Conservation (phyloP, 495 filamentous ascomycete species). For the Trichoderma parareesei region DNA sequence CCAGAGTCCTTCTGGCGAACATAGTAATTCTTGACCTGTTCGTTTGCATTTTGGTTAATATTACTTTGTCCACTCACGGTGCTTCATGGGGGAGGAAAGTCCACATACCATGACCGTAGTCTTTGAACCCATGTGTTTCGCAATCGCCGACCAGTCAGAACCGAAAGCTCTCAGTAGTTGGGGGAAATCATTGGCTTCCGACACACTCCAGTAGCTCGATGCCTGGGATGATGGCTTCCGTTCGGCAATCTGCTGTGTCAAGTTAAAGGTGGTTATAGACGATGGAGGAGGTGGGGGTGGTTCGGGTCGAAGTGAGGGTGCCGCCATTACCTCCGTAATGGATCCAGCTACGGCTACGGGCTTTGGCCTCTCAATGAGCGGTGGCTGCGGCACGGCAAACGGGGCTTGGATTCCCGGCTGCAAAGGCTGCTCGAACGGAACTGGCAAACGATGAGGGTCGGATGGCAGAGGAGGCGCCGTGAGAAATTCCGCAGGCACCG, state of each 20-base stretch:
- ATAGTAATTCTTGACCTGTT: constrained; percentile 87
- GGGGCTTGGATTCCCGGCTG: constrained; percentile 31
- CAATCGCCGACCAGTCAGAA: constrained; percentile 79
- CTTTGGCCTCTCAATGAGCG: constrained; percentile 25
- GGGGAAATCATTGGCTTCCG: constrained; percentile 78
- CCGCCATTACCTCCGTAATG: constrained; percentile 42
- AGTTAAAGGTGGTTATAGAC: constrained; percentile 31
- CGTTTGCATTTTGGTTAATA: constrained; percentile 20
- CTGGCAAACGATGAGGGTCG: constrained; percentile 1
- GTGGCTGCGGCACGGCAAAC: constrained; percentile 24
- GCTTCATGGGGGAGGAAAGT: constrained; percentile 2
- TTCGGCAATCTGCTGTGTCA: constrained; percentile 31
- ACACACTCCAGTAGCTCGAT: constrained; percentile 97
- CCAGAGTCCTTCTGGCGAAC: constrained; percentile 60
- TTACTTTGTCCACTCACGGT: constrained; percentile 4
- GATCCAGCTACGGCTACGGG: constrained; percentile 22
- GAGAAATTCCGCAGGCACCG: background rate
- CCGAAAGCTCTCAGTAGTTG: constrained; percentile 72
- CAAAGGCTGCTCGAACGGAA: constrained; percentile 3
- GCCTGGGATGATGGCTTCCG: constrained; percentile 51
- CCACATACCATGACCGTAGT: constrained; percentile 81
- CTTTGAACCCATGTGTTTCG: constrained; percentile 81
- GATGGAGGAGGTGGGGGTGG: constrained; percentile 32
- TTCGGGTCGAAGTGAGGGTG: constrained; percentile 41
- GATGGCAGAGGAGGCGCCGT: background rate